Percentiles rank a stretch among this genome's conserved stretches.
Evolutionary conservation across 306 rosid genomes (phyloP).

Genomic region (Glycine tomentella): DNA sequence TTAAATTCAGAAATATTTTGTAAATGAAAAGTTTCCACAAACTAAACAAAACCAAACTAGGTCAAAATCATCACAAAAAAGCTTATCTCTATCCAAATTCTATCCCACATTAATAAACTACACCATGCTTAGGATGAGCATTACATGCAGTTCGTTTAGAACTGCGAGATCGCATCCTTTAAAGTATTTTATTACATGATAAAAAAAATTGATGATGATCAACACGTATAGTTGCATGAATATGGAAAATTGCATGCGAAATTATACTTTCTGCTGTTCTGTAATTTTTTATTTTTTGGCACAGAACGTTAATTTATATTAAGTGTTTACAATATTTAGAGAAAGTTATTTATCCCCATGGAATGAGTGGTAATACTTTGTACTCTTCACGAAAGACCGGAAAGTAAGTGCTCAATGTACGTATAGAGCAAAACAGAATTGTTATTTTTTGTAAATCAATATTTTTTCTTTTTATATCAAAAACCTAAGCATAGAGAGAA

Average conservation of each 20-base stretch:
- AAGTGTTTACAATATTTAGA: background rate
- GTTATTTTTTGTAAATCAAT: background rate
- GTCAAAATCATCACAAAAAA: background rate
- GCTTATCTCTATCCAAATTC: conserved; percentile 10
- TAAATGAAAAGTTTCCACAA: background rate
- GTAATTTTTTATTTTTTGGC: background rate
- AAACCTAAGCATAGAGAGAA: background rate
- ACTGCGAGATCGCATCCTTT: background rate
- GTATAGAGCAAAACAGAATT: background rate
- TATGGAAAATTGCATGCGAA: background rate
- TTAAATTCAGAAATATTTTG: background rate
- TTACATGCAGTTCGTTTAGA: conserved; percentile 8
- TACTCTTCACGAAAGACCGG: background rate
- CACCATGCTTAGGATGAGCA: background rate
- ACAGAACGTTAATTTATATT: background rate
- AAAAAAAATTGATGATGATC: background rate
- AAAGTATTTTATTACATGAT: background rate
- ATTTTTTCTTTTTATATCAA: background rate
- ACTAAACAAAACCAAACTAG: background rate
- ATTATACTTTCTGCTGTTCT: background rate
- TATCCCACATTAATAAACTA: background rate
- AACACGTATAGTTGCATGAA: background rate
- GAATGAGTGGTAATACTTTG: background rate
- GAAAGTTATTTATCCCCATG: background rate
- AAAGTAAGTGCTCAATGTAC: background rate